These are phyloP conservation scores for Fusarium pseudonygamai DNA, from an alignment of 2,329 filamentous ascomycete genomes.

Conservation along the genomic window DNA sequence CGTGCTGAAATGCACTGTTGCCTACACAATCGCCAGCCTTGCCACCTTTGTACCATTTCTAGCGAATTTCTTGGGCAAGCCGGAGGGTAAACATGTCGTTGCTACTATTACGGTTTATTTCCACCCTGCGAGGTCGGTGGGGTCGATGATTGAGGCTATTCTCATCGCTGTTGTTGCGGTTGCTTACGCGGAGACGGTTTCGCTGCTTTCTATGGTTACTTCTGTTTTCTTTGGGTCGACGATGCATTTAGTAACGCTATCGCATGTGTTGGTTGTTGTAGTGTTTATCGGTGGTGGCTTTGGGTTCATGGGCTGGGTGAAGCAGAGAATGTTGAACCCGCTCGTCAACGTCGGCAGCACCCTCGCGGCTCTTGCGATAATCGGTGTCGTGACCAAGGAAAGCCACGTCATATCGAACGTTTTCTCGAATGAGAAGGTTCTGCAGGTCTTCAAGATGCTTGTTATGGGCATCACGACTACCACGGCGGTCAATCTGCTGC, in stretches of 20 bases:
- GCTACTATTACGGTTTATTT: conserved; percentile 96
- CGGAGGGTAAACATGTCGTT: conserved; percentile 93
- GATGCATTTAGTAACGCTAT: conserved; percentile 72
- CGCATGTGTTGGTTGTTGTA: conserved; percentile 81
- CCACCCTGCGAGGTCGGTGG: conserved; percentile 84
- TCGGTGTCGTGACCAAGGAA: conserved; percentile 90
- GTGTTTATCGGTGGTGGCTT: conserved; percentile 88
- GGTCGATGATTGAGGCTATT: conserved; percentile 89
- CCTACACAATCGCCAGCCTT: conserved; percentile 86
- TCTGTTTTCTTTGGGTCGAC: conserved; percentile 79
- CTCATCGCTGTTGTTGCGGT: conserved; percentile 82
- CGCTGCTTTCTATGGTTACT: conserved; percentile 84
- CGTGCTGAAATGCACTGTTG: conserved; percentile 90
- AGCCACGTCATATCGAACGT: conserved; percentile 85
- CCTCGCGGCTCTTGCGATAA: conserved; percentile 85
- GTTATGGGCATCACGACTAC: conserved; percentile 77
- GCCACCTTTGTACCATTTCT: conserved; percentile 83
- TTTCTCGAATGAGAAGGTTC: conserved; percentile 83
- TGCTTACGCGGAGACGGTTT: conserved; percentile 73
- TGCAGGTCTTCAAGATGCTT: conserved; percentile 84
- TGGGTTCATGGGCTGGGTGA: conserved; percentile 88
- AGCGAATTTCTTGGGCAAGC: conserved; percentile 77
- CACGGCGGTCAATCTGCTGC: conserved; percentile 75
- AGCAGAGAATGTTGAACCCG: conserved; percentile 79
- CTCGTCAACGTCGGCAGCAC: conserved; percentile 87